Percentiles rank a stretch among this genome's conserved stretches.
These are phyloP conservation scores for Fusarium brevicatenulatum DNA, from an alignment of 2,329 filamentous ascomycete species.

Conservation along the genomic window DNA sequence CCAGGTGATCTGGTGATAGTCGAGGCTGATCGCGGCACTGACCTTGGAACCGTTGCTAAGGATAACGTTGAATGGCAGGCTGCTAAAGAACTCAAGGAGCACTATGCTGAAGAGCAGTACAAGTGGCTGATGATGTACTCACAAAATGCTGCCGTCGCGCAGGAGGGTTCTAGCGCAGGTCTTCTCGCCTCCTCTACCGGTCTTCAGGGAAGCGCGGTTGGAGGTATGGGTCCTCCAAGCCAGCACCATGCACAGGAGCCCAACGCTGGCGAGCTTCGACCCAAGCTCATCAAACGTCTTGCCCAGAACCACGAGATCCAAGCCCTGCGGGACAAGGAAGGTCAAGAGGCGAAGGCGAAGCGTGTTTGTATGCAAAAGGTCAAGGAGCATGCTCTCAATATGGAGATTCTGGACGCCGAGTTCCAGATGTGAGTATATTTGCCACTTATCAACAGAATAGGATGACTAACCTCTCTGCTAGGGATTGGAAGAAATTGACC, in stretches of 20 bases:
- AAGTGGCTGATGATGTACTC: slow-evolving; percentile 99
- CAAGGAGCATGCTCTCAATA: slow-evolving; percentile 90
- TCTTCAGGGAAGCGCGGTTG: slow-evolving; percentile 75
- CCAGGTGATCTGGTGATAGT: slow-evolving; percentile 95
- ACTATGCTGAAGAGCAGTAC: slow-evolving; percentile 95
- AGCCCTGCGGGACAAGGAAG: slow-evolving; percentile 92
- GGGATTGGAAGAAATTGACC: slow-evolving; percentile 98
- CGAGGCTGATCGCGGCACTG: slow-evolving; percentile 94
- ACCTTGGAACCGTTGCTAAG: slow-evolving; percentile 90
- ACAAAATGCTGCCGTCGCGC: slow-evolving; percentile 73
- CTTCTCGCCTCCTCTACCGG: slow-evolving; percentile 72
- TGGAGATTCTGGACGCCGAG: slow-evolving; percentile 98
- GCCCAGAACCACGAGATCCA: slow-evolving; percentile 92
- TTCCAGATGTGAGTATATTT: slow-evolving; percentile 88
- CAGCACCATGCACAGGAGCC: slow-evolving; percentile 79
- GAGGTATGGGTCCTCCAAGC: slow-evolving; percentile 79
- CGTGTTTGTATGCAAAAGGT: slow-evolving; percentile 97
- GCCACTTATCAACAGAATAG: neutral
- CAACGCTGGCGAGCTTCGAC: slow-evolving; percentile 81
- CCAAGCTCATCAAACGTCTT: slow-evolving; percentile 95
- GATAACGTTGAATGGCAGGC: slow-evolving; percentile 89
- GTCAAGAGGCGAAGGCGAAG: slow-evolving; percentile 97
- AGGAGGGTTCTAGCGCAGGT: slow-evolving; percentile 69
- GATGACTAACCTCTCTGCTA: slow-evolving; percentile 51
- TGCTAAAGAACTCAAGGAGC: slow-evolving; percentile 88